A percentile compares a stretch with the other conserved stretches of the same genome.
These are phyloP conservation scores for Boletus reticulatus DNA, from an alignment of 768 basidiomycete species.

Conservation along the genomic window DNA sequence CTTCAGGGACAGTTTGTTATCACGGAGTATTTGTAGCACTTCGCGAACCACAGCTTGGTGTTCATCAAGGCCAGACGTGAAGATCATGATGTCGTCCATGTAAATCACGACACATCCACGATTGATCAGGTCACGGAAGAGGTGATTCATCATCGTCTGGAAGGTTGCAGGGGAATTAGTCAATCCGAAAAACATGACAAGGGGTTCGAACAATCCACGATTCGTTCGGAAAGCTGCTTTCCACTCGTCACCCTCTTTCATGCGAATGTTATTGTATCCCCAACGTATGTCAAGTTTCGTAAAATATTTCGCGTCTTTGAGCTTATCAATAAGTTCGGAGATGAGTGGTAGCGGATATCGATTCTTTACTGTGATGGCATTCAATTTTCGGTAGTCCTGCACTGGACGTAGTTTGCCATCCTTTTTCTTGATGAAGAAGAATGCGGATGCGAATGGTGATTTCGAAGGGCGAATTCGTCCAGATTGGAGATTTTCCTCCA, in stretches of 20 bases:
- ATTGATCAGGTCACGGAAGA: no score
- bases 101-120: conserved; percentile 26
- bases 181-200: no score
- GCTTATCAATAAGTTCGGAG: conserved; percentile 21
- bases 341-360: background rate
- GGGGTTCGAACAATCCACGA: background rate
- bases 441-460: background rate
- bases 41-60: no score
- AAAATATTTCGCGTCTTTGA: conserved; percentile 21
- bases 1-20: no score
- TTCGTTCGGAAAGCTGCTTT: conserved; percentile 31
- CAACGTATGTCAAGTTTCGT: conserved; percentile 31
- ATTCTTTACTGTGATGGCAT: background rate
- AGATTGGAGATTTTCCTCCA: background rate
- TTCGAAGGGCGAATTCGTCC: background rate
- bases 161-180: no score
- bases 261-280: conserved; percentile 32
- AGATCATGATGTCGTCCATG: conserved; percentile 42
- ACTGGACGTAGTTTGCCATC: background rate
- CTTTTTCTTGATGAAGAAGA: background rate
- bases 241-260: conserved; percentile 29
- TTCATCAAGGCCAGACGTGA: background rate
- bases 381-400: background rate
- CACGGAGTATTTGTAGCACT: no score
- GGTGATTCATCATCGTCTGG: conserved; percentile 19